Evolutionary conservation across 2,329 filamentous ascomycete species (phyloP).

Genomic region (Piedraia hortae): DNA sequence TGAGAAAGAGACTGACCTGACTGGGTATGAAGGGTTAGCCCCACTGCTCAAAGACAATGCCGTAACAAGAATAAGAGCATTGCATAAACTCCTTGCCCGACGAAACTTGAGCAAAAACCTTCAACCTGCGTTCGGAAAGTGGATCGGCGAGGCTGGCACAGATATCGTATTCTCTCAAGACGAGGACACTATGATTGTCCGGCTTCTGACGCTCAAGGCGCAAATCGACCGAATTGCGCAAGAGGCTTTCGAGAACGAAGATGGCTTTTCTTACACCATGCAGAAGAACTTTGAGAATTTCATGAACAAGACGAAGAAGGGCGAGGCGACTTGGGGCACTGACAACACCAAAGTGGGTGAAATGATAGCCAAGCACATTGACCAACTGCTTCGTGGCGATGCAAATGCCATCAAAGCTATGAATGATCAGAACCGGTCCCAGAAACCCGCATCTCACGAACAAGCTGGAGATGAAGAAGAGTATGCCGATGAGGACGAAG

Average conservation of each 20-base stretch:
- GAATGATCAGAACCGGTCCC: slow-evolving; percentile 25
- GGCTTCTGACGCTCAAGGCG: slow-evolving; percentile 54
- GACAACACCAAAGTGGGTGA: slow-evolving; percentile 86
- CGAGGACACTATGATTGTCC: slow-evolving; percentile 62
- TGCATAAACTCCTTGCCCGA: slow-evolving; percentile 53
- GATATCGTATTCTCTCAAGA: slow-evolving; percentile 50
- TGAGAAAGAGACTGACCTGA: slow-evolving; percentile 27
- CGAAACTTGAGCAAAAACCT: slow-evolving; percentile 43
- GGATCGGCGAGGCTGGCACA: slow-evolving; percentile 50
- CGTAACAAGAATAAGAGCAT: slow-evolving; percentile 38
- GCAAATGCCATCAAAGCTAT: slow-evolving; percentile 37
- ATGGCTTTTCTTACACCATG: slow-evolving; percentile 49
- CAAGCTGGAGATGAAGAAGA: slow-evolving; percentile 30
- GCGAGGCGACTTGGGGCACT: slow-evolving; percentile 42
- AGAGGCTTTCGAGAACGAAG: slow-evolving; percentile 48
- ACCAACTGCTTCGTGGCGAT: slow-evolving; percentile 64
- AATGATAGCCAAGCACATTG: slow-evolving; percentile 95
- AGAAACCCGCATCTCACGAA: slow-evolving; percentile 27
- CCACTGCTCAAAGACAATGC: slow-evolving; percentile 46
- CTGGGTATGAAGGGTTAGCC: slow-evolving; percentile 28
- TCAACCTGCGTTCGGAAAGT: slow-evolving; percentile 45
- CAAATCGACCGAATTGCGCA: slow-evolving; percentile 51
- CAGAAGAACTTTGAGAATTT: slow-evolving; percentile 69
- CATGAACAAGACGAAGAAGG: slow-evolving; percentile 66
- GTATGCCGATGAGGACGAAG: slow-evolving; percentile 82